Conservation (phyloP, 73 alveolate species). For the Blepharisma japonicum region DNA sequence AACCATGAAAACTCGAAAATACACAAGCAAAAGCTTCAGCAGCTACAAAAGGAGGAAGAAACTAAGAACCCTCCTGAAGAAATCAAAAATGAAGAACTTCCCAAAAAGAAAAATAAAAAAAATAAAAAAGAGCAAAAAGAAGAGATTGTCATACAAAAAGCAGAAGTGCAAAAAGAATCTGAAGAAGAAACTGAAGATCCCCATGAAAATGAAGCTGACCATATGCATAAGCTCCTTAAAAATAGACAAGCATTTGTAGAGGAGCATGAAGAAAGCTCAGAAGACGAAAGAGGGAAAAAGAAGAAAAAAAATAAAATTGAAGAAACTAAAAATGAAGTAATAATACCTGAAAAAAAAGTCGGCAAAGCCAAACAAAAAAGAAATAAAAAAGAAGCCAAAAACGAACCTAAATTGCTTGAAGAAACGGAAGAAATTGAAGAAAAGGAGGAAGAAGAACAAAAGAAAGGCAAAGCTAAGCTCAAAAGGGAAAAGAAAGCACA, state of each 20-base stretch:
- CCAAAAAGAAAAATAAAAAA: slow-evolving; percentile 28
- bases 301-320: neutral
- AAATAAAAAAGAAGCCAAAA: slow-evolving; percentile 34
- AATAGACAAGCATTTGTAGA: slow-evolving; percentile 16
- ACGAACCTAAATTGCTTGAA: slow-evolving; percentile 9
- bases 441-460: slow-evolving; percentile 24
- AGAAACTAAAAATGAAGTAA: neutral
- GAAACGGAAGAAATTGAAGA: slow-evolving; percentile 23
- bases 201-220: slow-evolving; percentile 29
- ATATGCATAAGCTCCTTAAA: slow-evolving; percentile 19
- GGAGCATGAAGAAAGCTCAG: slow-evolving; percentile 42
- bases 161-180: slow-evolving; percentile 31
- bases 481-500: slow-evolving; percentile 55
- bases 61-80: slow-evolving; percentile 1
- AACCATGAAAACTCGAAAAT: slow-evolving; percentile 73
- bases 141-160: slow-evolving; percentile 15
- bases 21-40: slow-evolving; percentile 65
- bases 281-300: slow-evolving; percentile 40
- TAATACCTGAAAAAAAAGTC: slow-evolving; percentile 35
- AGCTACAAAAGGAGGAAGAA: slow-evolving; percentile 31
- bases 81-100: slow-evolving; percentile 39
- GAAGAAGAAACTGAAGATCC: slow-evolving; percentile 28
- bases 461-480: slow-evolving; percentile 51
- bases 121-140: slow-evolving; percentile 46
- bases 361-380: slow-evolving; percentile 16